phyloP scores from a whole-genome alignment of 1,284 basidiomycete species.

The Vanrija sp. region DNA sequence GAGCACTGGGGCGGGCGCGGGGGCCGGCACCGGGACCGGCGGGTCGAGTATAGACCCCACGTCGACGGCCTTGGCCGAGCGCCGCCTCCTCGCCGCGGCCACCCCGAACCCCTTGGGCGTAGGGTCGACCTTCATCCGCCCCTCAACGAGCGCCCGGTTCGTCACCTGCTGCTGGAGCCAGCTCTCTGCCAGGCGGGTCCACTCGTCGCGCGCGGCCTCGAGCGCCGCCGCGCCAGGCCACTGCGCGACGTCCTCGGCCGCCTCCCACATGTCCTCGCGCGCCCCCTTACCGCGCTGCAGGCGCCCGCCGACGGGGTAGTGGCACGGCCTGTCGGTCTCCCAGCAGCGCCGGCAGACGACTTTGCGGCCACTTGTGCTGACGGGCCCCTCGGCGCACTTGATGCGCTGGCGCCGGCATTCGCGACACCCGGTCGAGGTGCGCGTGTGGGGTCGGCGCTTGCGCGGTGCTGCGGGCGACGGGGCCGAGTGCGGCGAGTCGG shows the following conservation, averaged over 20 bases:
- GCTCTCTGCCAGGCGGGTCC: too few species aligned
- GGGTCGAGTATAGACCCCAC: too few species aligned
- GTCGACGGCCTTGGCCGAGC: too few species aligned
- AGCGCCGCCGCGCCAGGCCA: conserved; percentile 2
- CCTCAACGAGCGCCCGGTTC: too few species aligned
- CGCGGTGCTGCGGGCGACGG: background rate
- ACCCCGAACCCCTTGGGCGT: too few species aligned
- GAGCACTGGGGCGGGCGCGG: too few species aligned
- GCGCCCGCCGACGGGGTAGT: conserved; percentile 15
- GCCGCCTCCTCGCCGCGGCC: too few species aligned
- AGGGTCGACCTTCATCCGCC: too few species aligned
- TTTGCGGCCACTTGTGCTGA: conserved; percentile 6
- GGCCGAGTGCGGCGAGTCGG: too few species aligned
- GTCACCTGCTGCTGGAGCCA: too few species aligned
- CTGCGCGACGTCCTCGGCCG: conserved; percentile 9
- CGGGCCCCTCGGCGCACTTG: conserved; percentile 18
- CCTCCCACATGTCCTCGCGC: conserved; percentile 9
- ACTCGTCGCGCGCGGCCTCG: too few species aligned
- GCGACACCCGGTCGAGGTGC: conserved; percentile 17
- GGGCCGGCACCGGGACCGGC: too few species aligned
- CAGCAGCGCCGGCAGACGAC: conserved; percentile 19
- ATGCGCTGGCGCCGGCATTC: conserved; percentile 15
- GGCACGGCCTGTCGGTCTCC: conserved; percentile 16
- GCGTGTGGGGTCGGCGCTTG: conserved; percentile 10
- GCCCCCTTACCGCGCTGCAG: conserved; percentile 3